These are phyloP conservation scores for Silene latifolia DNA, from an alignment of 148 eudicot species.

Conservation along the genomic window DNA sequence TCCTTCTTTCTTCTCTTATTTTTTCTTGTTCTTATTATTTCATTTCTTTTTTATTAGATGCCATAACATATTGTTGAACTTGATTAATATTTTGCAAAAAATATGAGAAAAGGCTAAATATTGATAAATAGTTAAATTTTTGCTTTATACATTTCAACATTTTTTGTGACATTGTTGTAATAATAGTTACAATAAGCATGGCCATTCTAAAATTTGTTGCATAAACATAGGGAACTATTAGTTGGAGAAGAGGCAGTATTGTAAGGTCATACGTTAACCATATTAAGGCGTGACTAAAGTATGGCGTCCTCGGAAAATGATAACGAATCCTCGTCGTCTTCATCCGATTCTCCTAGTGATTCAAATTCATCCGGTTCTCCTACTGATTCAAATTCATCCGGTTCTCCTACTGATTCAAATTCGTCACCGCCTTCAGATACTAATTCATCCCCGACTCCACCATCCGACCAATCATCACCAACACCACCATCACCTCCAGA, in stretches of 20 bases:
- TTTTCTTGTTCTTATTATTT: neutral
- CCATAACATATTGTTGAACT: neutral
- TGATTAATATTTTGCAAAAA: neutral
- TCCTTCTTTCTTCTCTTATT: neutral
- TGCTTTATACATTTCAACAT: neutral
- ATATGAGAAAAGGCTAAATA: neutral
- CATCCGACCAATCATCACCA: constrained; percentile 17
- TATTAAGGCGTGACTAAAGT: neutral
- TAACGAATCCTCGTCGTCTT: constrained; percentile 20
- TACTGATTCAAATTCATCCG: no score
- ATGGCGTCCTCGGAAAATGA: constrained; percentile 17
- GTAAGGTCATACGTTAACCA: neutral
- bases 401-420: no score
- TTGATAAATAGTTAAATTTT: neutral
- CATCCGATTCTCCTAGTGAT: constrained; percentile 20
- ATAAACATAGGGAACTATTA: constrained; percentile 25
- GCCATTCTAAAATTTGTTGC: neutral
- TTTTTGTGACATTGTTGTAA: neutral
- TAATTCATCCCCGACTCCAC: constrained; percentile 26
- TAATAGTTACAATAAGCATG: neutral
- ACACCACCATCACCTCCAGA: constrained; percentile 8
- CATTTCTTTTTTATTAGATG: neutral
- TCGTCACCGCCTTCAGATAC: constrained; percentile 6
- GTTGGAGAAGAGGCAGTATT: constrained; percentile 53
- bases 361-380: neutral